Evolutionary conservation across 1,284 basidiomycete species (phyloP), one percentile per base, ranked within the genome.

Genomic region (Veloboletus limbatus): DNA sequence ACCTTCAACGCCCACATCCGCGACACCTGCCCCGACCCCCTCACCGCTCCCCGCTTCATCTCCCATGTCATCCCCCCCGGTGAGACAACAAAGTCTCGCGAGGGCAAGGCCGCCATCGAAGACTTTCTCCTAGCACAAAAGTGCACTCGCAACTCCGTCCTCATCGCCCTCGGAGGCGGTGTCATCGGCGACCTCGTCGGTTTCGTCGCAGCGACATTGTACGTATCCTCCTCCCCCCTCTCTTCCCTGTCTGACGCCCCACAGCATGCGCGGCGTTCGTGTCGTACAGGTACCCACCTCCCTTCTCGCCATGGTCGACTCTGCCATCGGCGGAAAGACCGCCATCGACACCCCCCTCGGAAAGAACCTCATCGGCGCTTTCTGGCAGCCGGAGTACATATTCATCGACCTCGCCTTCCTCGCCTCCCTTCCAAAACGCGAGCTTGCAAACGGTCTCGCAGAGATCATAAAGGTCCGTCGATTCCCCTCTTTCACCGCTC

Each of bases 121-220:
- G 96, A 99, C 69, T 98, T 89, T 73, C 74, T 99, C 49, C 75
- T 99, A 46, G 75, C 85, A 26, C 82, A 95, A 60, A 82, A 83
- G 64, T 96, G 94, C 66, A 97, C 95, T 2, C 76, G 96, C 48
- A 96, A 97, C 66, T 96, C 92, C 3, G 92, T 98, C 54, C 76
- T 98, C 49, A 74, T 99, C 42, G 96, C 96, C 0, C 79, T 99
- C 25, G 96, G 96, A 20, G 96, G 96, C 30, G 96, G 96, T 42
- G 96, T 99, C 51, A 92, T 99, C 55, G 97, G 92, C 20, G 96
- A 99, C 70, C 76, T 99, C 16, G 85, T 93, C 48, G 96, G 96
- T 32, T 99, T 97, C 60, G 94, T 97, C 40, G 90, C 96, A 22
- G 92, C 97, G 3, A 99, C 96, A n/a, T 97, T 97, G 92, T 93